Evolutionary conservation across 441 rosid species (phyloP).

Genomic region (Populus hybrid): DNA sequence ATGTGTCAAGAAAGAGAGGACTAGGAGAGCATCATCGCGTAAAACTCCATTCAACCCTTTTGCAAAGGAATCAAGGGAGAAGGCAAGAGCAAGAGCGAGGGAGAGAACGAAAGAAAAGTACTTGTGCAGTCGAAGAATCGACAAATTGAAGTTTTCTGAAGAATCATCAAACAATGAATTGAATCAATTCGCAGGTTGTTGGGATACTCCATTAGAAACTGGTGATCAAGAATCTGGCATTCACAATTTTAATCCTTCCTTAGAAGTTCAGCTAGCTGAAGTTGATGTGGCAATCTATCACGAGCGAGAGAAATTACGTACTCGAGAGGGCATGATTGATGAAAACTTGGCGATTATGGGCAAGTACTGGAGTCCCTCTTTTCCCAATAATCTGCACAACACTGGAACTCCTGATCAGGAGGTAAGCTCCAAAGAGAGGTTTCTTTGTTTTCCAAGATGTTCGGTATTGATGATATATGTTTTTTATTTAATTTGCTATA

Average conservation of each 20-base stretch:
- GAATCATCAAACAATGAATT: constrained; percentile 16
- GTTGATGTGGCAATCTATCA: constrained; percentile 29
- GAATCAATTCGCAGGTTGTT: constrained; percentile 19
- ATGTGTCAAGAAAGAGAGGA: constrained; percentile 12
- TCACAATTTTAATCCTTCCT: constrained; percentile 11
- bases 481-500: background rate
- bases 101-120: constrained; percentile 55
- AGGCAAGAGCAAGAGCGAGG: constrained; percentile 82
- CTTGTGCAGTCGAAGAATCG: constrained; percentile 24
- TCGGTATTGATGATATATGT: background rate
- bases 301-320: constrained; percentile 16
- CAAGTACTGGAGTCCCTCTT: constrained; percentile 38
- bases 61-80: constrained; percentile 56
- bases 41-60: constrained; percentile 30
- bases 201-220: constrained; percentile 30
- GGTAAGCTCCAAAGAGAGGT: constrained; percentile 28
- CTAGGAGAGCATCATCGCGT: constrained; percentile 39
- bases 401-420: constrained; percentile 38
- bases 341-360: constrained; percentile 35
- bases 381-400: constrained; percentile 37
- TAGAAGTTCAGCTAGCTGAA: constrained; percentile 18
- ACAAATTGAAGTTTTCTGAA: constrained; percentile 25
- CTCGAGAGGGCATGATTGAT: constrained; percentile 30
- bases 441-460: background rate
- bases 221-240: constrained; percentile 31